Conservation (phyloP, 805 yeast species). For the Suhomyces sp. region DNA sequence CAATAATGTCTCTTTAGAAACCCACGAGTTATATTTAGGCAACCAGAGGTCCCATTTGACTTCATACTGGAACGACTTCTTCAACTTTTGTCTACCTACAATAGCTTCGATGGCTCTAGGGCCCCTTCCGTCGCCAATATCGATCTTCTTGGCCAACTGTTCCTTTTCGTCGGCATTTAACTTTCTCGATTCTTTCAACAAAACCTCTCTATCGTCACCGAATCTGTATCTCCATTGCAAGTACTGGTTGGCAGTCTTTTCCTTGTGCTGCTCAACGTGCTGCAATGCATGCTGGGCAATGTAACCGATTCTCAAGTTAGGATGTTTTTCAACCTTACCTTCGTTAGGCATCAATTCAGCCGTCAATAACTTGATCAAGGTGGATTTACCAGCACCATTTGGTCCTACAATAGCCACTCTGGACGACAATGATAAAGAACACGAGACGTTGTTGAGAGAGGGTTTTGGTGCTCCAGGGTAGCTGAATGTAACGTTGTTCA, state of each 20-base stretch:
- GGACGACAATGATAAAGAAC: slow-evolving; percentile 91
- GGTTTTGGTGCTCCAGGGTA: slow-evolving; percentile 91
- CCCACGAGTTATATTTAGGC: slow-evolving; percentile 93
- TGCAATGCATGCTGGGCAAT: slow-evolving; percentile 98
- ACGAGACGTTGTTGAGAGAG: slow-evolving; percentile 72
- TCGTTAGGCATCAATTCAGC: slow-evolving; percentile 84
- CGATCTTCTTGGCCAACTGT: slow-evolving; percentile 74
- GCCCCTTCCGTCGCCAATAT: slow-evolving; percentile 82
- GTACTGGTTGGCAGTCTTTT: slow-evolving; percentile 96
- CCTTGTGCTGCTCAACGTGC: slow-evolving; percentile 96
- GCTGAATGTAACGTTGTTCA: slow-evolving; percentile 79
- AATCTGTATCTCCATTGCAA: slow-evolving; percentile 97
- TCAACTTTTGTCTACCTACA: slow-evolving; percentile 95
- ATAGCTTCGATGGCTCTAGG: slow-evolving; percentile 87
- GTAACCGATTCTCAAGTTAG: slow-evolving; percentile 95
- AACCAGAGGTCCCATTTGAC: slow-evolving; percentile 90
- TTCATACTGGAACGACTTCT: slow-evolving; percentile 96
- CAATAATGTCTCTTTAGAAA: slow-evolving; percentile 74
- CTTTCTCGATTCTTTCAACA: slow-evolving; percentile 88
- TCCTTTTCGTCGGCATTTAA: slow-evolving; percentile 71
- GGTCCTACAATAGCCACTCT: slow-evolving; percentile 97
- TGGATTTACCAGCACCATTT: slow-evolving; percentile 98
- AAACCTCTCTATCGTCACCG: slow-evolving; percentile 97
- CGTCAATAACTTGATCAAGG: slow-evolving; percentile 87
- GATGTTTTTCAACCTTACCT: slow-evolving; percentile 96